Percentiles rank a stretch among this genome's conserved stretches.
These are phyloP conservation scores for Akanthomyces uredinophilus DNA, from an alignment of 2,329 filamentous ascomycete species.

Conservation along the genomic window DNA sequence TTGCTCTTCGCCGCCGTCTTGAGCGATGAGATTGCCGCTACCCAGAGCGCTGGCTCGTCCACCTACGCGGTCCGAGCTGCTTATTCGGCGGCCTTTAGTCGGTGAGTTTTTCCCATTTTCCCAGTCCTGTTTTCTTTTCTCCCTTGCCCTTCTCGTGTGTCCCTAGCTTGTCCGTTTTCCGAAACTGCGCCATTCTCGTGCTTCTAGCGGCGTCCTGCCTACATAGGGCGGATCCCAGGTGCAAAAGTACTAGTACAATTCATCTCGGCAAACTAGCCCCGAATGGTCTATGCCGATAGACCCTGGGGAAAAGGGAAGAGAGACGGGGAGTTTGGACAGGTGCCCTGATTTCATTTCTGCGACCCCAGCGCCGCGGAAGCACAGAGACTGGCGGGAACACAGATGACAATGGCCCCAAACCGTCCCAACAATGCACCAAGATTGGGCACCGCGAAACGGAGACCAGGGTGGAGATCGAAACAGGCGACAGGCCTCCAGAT, in stretches of 20 bases:
- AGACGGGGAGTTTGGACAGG: neutral
- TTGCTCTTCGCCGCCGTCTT: slow-evolving; percentile 65
- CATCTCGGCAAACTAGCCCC: neutral
- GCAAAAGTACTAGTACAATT: neutral
- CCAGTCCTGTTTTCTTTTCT: neutral
- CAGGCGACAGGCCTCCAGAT: neutral
- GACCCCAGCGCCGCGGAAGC: neutral
- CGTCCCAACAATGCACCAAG: neutral
- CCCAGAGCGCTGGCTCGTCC: slow-evolving; percentile 34
- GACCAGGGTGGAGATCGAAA: neutral
- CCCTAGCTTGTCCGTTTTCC: neutral
- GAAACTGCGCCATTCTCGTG: neutral
- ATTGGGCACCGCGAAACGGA: neutral
- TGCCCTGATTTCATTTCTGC: neutral
- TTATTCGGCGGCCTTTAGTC: slow-evolving; percentile 70
- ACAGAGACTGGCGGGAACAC: neutral
- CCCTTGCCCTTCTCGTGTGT: neutral
- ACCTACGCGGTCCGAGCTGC: slow-evolving; percentile 61
- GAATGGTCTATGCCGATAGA: neutral
- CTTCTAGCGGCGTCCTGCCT: neutral
- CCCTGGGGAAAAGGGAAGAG: neutral
- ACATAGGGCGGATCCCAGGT: neutral
- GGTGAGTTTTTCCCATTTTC: slow-evolving; percentile 42
- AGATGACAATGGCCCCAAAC: neutral
- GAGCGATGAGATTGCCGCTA: slow-evolving; percentile 47